These are phyloP conservation scores for Stephania yunnanensis DNA, from an alignment of 164 flowering plant genomes.

Conservation along the genomic window DNA sequence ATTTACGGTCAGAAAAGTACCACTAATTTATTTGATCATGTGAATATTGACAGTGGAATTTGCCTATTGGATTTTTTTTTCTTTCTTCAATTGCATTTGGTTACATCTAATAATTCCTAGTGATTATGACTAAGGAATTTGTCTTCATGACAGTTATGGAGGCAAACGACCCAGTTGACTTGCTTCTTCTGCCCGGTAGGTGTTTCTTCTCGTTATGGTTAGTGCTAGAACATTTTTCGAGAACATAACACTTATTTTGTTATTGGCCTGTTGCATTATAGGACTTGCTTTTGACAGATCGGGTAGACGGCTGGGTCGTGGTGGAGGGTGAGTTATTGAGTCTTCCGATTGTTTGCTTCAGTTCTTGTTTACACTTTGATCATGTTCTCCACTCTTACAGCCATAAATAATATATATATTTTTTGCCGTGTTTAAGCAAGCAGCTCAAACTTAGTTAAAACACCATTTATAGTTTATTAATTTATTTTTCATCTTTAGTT, in stretches of 20 bases:
- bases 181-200: conserved; percentile 81
- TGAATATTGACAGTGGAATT: neutral
- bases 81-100: neutral
- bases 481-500: no score
- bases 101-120: neutral
- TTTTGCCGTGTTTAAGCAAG: no score
- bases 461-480: no score
- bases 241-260: neutral
- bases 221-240: neutral
- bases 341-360: neutral
- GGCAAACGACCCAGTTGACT: conserved; percentile 79
- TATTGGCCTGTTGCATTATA: conserved; percentile 19
- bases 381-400: neutral
- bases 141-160: conserved; percentile 62
- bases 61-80: neutral
- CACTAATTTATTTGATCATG: neutral
- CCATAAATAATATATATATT: no score
- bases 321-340: conserved; percentile 74
- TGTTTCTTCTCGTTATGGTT: conserved; percentile 2
- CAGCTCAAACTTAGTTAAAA: no score
- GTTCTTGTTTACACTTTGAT: neutral
- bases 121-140: conserved; percentile 14
- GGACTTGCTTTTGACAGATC: conserved; percentile 92
- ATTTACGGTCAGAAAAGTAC: neutral
- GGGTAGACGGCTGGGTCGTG: conserved; percentile 95